Conservation (phyloP, 257 asterid genomes). For the Lantana camara region DNA sequence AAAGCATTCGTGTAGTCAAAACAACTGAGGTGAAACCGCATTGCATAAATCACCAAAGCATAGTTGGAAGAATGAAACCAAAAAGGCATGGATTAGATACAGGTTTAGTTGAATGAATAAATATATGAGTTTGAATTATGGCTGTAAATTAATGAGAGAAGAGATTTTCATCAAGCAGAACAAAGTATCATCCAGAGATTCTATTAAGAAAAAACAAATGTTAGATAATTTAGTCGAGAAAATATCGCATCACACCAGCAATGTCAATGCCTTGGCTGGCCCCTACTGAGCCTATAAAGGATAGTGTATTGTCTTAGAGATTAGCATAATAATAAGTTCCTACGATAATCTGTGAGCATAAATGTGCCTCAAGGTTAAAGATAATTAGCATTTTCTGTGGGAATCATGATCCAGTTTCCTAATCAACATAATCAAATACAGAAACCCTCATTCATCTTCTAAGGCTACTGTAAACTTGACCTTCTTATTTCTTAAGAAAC, state of each 20-base stretch:
- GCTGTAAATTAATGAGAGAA: neutral
- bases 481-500: neutral
- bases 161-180: conserved; percentile 5
- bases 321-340: neutral
- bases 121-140: neutral
- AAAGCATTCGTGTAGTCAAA: conserved; percentile 97
- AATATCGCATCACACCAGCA: neutral
- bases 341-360: neutral
- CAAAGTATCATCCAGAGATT: neutral
- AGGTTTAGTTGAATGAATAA: conserved; percentile 12
- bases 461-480: neutral
- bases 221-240: conserved; percentile 3
- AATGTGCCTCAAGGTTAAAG: conserved; percentile 6
- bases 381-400: neutral
- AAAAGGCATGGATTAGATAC: conserved; percentile 7
- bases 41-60: conserved; percentile 16
- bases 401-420: neutral
- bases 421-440: conserved; percentile 13
- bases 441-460: conserved; percentile 4
- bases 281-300: neutral
- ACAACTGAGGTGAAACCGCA: conserved; percentile 70
- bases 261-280: conserved; percentile 8
- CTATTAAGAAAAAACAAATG: neutral
- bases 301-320: neutral
- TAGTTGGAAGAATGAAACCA: conserved; percentile 14